Conservation (phyloP, 148 eudicot species). For the Cornus controversa region DNA sequence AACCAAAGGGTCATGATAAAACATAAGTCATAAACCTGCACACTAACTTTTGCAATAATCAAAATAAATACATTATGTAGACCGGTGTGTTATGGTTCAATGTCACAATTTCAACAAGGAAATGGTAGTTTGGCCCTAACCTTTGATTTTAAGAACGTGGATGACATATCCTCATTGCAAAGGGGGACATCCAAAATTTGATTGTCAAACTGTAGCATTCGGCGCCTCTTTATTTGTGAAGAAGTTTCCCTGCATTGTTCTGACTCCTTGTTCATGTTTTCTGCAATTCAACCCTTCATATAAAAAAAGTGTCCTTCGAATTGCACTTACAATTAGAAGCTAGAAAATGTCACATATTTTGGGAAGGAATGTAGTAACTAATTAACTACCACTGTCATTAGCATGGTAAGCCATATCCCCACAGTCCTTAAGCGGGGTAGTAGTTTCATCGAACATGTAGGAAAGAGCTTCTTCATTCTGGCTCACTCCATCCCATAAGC, state of each 20-base stretch:
- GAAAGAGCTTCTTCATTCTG: slow-evolving; percentile 53
- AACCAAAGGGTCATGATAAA: not conserved
- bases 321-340: not conserved
- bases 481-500: slow-evolving; percentile 47
- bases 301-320: not conserved
- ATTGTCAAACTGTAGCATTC: slow-evolving; percentile 65
- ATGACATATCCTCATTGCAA: slow-evolving; percentile 45
- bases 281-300: slow-evolving; percentile 35
- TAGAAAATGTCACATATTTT: not conserved
- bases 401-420: slow-evolving; percentile 57
- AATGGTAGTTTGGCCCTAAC: slow-evolving; percentile 29
- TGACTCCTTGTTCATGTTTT: slow-evolving; percentile 40
- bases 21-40: not conserved
- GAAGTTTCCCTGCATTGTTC: slow-evolving; percentile 36
- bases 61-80: not conserved
- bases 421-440: slow-evolving; percentile 80
- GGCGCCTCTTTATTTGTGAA: slow-evolving; percentile 75
- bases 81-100: not conserved
- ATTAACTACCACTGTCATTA: slow-evolving; percentile 31
- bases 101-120: not conserved
- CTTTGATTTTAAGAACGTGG: slow-evolving; percentile 66
- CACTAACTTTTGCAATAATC: not conserved
- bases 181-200: slow-evolving; percentile 36
- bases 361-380: not conserved
- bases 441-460: slow-evolving; percentile 51